Conservation (phyloP, 176 grass and related monocot genomes). For the Eragrostis curvula region DNA sequence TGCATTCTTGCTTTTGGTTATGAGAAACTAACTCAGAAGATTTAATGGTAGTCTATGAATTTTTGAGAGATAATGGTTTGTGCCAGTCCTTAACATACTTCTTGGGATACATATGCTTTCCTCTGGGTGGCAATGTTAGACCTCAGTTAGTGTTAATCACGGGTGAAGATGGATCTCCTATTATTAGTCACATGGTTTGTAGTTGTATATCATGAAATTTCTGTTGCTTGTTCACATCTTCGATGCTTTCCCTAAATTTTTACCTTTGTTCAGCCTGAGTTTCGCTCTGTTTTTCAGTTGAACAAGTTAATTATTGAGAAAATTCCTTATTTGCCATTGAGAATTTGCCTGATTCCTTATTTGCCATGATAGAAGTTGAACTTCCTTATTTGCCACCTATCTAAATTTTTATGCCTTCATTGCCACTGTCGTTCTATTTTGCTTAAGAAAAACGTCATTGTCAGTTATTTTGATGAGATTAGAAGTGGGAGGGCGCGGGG, state of each 20-base stretch:
- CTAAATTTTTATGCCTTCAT: no score
- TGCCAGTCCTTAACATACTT: neutral
- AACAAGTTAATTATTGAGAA: neutral
- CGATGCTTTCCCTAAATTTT: neutral
- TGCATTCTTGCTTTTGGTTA: constrained; percentile 17
- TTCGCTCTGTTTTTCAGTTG: neutral
- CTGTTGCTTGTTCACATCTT: neutral
- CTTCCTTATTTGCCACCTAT: no score
- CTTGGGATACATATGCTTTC: neutral
- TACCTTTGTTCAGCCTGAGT: neutral
- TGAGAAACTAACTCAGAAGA: neutral
- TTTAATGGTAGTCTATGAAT: neutral
- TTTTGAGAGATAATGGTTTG: neutral
- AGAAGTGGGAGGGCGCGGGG: no score
- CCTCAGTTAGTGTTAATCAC: neutral
- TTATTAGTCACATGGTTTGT: neutral
- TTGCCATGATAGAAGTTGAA: no score
- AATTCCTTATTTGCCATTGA: no score
- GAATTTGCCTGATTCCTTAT: no score
- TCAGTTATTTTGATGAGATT: no score
- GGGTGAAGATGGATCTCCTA: neutral
- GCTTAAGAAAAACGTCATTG: no score
- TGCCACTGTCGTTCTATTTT: no score
- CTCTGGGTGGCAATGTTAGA: neutral
- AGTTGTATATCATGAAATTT: neutral